Evolutionary conservation across 139 green algal species (phyloP), one percentile per base, ranked within the genome.

Genomic region (Tetradesmus obliquus): DNA sequence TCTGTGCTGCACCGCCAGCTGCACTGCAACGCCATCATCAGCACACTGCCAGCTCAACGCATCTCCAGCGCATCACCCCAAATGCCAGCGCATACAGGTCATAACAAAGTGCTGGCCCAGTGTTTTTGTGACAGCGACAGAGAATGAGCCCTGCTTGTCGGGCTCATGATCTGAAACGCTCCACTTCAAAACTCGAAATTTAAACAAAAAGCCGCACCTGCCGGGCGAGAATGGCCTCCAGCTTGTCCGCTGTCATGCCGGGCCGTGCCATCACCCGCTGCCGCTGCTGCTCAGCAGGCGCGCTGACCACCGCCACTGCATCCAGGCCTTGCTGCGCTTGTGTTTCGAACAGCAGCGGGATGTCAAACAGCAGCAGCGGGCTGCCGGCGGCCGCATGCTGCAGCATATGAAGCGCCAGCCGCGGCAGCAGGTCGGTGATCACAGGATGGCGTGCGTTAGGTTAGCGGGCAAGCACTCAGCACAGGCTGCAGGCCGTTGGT

Each of bases 311-410:
- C 5, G 91, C 93, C 76, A 99, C 95, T 0, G 93, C 93, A 84
- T 98, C 97, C 5, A 95, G 89, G 8, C 87, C 55, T 0, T 81
- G 55, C 72, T 97, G 87, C 22, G 88, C 92, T 0, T 92, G 82
- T 1, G 93, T 98, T 92, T 99, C 97, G 76, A 94, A 99, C 66
- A 99, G 94, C 91, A 99, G 92, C 17, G 97, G 97, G 7, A 99
- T 97, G 87, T 99, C 97, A 53, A 99, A 93, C 51, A 98, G 94
- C 3, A 98, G 93, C 53, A 98, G 86, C 10, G 55, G 57, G 3
- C 82, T 76, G 3, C 90, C 93, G 0, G 76, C 86, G 0, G 84
- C 32, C 0, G 69, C 57, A 22, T 87, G 72, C 88, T 95, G 91
- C 24, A 90, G 22, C 20, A 90, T 87, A 8, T 9, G 19, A 22